Percentiles rank a stretch among this genome's conserved stretches.
Evolutionary conservation across 75 land plant genomes (phyloP).

Genomic region (Cupressus sempervirens): DNA sequence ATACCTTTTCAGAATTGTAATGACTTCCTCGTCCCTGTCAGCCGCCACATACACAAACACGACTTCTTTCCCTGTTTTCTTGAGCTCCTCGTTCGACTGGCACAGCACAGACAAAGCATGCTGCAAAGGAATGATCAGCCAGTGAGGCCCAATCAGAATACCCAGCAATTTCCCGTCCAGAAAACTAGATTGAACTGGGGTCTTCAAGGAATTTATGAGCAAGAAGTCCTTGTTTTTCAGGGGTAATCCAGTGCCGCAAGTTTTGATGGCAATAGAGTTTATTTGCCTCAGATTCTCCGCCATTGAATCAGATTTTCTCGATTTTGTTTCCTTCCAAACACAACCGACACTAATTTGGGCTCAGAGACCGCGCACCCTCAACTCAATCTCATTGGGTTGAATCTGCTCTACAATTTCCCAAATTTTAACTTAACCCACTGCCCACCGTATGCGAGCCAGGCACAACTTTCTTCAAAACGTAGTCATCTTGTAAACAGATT

Average conservation of each 20-base stretch:
- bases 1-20: conserved; percentile 12
- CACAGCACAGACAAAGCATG: conserved; percentile 7
- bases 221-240: not conserved
- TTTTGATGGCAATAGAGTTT: not conserved
- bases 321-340: too few relatives aligned
- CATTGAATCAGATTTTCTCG: not conserved
- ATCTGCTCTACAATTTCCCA: too few relatives aligned
- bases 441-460: too few relatives aligned
- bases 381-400: too few relatives aligned
- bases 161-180: conserved; percentile 15
- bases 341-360: too few relatives aligned
- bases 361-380: too few relatives aligned
- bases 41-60: conserved; percentile 26
- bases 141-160: conserved; percentile 29
- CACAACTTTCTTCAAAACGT: too few relatives aligned
- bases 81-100: conserved; percentile 17
- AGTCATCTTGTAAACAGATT: too few relatives aligned
- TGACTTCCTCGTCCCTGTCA: conserved; percentile 24
- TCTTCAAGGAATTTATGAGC: conserved; percentile 5
- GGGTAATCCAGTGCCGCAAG: not conserved
- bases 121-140: conserved; percentile 20
- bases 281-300: not conserved
- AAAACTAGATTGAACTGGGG: conserved; percentile 8
- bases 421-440: too few relatives aligned
- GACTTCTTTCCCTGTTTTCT: conserved; percentile 12